A percentile compares a stretch with the other conserved stretches of the same genome.
phyloP scores from a whole-genome alignment of 371 early-diverging fungal species.

The Syncephalastrum racemosum region DNA sequence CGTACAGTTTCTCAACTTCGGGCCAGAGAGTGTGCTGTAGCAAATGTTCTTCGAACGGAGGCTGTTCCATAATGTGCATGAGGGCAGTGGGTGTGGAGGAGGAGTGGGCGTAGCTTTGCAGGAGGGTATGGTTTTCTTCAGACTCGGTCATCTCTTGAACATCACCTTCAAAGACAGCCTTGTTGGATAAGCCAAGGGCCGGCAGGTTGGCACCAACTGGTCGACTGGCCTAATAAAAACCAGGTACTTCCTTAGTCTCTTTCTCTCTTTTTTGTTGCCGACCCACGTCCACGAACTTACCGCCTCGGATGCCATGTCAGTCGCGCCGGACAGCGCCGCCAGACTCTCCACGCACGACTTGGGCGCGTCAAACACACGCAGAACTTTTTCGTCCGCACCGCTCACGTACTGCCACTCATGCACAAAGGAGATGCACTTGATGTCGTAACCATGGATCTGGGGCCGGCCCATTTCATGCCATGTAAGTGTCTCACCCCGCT shows the following conservation, averaged over 20 bases:
- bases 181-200: constrained; percentile 93
- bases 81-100: constrained; percentile 56
- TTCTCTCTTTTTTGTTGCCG: background rate
- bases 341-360: constrained; percentile 73
- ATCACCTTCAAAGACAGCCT: constrained; percentile 79
- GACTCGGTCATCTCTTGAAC: constrained; percentile 43
- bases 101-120: constrained; percentile 52
- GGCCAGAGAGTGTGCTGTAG: constrained; percentile 95
- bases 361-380: constrained; percentile 92
- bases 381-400: constrained; percentile 94
- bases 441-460: constrained; percentile 96
- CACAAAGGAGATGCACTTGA: constrained; percentile 83
- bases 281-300: constrained; percentile 15
- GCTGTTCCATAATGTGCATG: constrained; percentile 55
- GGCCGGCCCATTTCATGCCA: constrained; percentile 97
- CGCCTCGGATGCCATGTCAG: constrained; percentile 37
- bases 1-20: constrained; percentile 87
- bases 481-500: constrained; percentile 35
- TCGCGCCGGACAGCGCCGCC: constrained; percentile 50
- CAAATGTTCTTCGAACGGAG: constrained; percentile 89
- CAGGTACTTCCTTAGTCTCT: too few relatives aligned
- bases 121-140: constrained; percentile 44
- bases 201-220: constrained; percentile 86
- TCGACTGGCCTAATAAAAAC: constrained; percentile 35
- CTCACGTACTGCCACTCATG: constrained; percentile 76